These are phyloP conservation scores for Hypholoma fasciculare DNA, from an alignment of 768 basidiomycete genomes.

Conservation along the genomic window DNA sequence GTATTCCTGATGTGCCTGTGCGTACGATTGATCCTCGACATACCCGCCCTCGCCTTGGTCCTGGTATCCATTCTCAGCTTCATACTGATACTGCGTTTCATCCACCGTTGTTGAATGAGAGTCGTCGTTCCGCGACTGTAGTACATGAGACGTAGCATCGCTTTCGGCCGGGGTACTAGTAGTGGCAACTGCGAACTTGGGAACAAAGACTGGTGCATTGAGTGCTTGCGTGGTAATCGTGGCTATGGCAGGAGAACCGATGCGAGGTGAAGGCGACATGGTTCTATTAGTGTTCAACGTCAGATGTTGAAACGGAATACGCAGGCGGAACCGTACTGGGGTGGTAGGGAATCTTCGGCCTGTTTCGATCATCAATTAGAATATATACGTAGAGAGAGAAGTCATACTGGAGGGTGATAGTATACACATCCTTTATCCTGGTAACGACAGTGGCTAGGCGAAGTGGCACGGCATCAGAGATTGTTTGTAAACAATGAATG, in stretches of 20 bases:
- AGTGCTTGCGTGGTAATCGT: conserved; percentile 62
- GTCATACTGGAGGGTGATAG: conserved; percentile 71
- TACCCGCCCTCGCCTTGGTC: background rate
- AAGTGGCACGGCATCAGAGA: background rate
- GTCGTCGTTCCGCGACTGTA: conserved; percentile 2
- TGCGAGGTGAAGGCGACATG: conserved; percentile 23
- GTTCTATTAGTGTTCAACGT: conserved; percentile 24
- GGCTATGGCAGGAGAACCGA: conserved; percentile 44
- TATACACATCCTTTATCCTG: conserved; percentile 87
- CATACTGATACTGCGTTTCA: background rate
- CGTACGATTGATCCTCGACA: background rate
- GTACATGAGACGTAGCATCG: conserved; percentile 24
- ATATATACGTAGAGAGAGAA: background rate
- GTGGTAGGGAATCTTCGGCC: conserved; percentile 13
- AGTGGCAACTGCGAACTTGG: conserved; percentile 45
- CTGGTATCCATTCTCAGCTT: background rate
- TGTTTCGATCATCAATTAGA: conserved; percentile 1
- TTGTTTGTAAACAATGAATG: background rate
- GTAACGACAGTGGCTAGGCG: conserved; percentile 73
- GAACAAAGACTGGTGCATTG: conserved; percentile 85
- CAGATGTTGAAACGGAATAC: conserved; percentile 12
- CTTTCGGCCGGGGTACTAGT: conserved; percentile 22
- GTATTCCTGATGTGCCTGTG: conserved; percentile 5
- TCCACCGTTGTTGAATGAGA: background rate
- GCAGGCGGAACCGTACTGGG: conserved; percentile 29